Evolutionary conservation across 2,329 filamentous ascomycete genomes (phyloP), one percentile per base, ranked within the genome.

Genomic region (Aspergillus sp.): DNA sequence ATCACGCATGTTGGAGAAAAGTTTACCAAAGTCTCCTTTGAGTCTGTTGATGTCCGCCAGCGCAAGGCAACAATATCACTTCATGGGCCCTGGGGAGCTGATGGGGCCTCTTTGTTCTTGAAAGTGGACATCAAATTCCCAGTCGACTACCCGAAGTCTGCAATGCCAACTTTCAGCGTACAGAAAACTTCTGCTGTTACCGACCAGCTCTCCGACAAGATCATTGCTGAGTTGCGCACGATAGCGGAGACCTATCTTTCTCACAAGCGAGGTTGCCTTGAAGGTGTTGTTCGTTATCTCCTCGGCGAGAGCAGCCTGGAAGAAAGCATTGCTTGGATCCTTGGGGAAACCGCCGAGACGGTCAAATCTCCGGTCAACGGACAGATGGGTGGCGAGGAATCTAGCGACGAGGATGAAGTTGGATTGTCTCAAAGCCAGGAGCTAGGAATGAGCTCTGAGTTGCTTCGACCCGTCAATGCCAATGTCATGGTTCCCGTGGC

Each of bases 371-470:
- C 78, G 14, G 63, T 77, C 57, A 72, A 78, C 53, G 72, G 72
- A 18, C 70, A 71, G 51, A 57, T 81, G 42, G 79, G 75, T 31
- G 90, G 90, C 58, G 91, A 95, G 64, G 94, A 91, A 65, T 97
- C 92, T 3, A 96, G 90, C 67, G 89, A 92, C 63, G 89, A 91
- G 61, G 90, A 93, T 64, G 91, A 93, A 58, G 71, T 80, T 56
- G 74, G 76, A 16, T 63, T 77, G 69, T 73, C 73, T 58, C 75
- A 77, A 56, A 76, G 72, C 22, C 76, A 80, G 57, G 77, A 78
- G 46, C 65, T 82, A 55, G 78, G 78, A 26, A 75, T 78, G 71
- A 80, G 81, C 61, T 81, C 82, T 58, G 82, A 83, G 58, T 73
- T 82, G 20, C 78, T 85, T 62, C 79, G 80, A 51, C 78, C 80